Conservation (phyloP, 306 rosid genomes). For the Castanea mollissima region DNA sequence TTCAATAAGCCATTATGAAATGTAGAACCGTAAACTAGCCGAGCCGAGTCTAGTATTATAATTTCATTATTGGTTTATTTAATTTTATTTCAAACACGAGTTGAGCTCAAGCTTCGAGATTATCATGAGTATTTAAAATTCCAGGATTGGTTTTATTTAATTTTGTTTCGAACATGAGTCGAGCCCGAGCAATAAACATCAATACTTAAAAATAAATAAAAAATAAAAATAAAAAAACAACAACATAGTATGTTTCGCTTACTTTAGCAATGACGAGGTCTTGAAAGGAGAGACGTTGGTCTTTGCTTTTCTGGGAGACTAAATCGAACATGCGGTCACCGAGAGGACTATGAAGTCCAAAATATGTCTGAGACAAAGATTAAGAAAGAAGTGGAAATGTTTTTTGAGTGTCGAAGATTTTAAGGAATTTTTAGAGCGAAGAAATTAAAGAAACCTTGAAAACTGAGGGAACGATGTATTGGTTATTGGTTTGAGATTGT, state of each 20-base stretch:
- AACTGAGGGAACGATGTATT: conserved; percentile 50
- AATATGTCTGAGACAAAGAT: conserved; percentile 42
- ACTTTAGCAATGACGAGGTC: conserved; percentile 89
- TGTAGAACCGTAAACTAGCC: too few species aligned
- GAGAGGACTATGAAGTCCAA: conserved; percentile 58
- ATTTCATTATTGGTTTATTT: too few species aligned
- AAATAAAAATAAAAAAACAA: neutral
- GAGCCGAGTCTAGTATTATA: too few species aligned
- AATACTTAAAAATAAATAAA: too few species aligned
- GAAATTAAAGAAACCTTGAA: conserved; percentile 53
- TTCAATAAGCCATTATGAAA: too few species aligned
- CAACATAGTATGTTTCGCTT: conserved; percentile 16
- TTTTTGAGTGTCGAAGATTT: neutral
- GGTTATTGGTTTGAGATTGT: conserved; percentile 56
- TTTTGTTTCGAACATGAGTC: too few species aligned
- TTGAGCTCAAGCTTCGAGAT: too few species aligned
- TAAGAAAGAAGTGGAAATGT: neutral
- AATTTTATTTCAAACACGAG: neutral
- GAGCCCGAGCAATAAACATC: too few species aligned
- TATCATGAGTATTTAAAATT: neutral
- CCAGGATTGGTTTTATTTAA: too few species aligned
- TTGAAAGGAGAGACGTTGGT: conserved; percentile 68
- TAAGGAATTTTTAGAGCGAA: neutral
- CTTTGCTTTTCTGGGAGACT: conserved; percentile 71
- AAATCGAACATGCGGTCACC: conserved; percentile 77